Percentiles rank a stretch among this genome's conserved stretches.
phyloP scores from a whole-genome alignment of 177 flowering plant genomes.

The Tripterygium wilfordii region DNA sequence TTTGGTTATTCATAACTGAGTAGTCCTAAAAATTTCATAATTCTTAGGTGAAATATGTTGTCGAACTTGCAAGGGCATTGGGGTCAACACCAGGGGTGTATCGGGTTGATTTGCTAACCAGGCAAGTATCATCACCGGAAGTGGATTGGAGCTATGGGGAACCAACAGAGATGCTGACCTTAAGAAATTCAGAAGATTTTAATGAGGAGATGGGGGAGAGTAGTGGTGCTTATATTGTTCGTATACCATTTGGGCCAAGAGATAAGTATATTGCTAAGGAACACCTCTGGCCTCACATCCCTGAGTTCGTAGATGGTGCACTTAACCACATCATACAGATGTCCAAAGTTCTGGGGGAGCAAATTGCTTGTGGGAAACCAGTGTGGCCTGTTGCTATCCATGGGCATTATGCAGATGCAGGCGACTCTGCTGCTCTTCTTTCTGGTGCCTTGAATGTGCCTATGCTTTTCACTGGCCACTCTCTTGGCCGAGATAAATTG shows the following conservation, averaged over 20 bases:
- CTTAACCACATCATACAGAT: constrained; percentile 82
- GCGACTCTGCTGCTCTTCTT: constrained; percentile 87
- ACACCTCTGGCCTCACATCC: constrained; percentile 89
- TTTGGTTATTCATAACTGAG: too few species aligned
- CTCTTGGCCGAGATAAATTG: constrained; percentile 93
- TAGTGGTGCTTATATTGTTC: constrained; percentile 91
- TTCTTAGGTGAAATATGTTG: constrained; percentile 89
- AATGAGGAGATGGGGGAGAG: constrained; percentile 79
- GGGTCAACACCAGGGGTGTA: constrained; percentile 96
- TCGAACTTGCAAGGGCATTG: constrained; percentile 95
- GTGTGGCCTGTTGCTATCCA: constrained; percentile 98
- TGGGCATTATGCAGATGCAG: constrained; percentile 99
- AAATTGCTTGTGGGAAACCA: constrained; percentile 76
- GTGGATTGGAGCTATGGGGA: constrained; percentile 97
- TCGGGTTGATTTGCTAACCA: constrained; percentile 94
- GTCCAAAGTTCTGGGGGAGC: constrained; percentile 92
- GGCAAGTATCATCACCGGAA: constrained; percentile 89
- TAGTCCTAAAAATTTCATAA: not conserved
- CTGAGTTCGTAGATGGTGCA: constrained; percentile 99
- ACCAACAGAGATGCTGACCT: constrained; percentile 89
- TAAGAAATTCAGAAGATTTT: constrained; percentile 41
- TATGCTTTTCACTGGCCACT: constrained; percentile 98
- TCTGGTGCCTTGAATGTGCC: constrained; percentile 99
- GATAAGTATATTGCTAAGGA: constrained; percentile 86
- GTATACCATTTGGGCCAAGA: constrained; percentile 95